Conservation (phyloP, 228 moss, liverwort and hornwort species). For the Sphagnum fallax region DNA sequence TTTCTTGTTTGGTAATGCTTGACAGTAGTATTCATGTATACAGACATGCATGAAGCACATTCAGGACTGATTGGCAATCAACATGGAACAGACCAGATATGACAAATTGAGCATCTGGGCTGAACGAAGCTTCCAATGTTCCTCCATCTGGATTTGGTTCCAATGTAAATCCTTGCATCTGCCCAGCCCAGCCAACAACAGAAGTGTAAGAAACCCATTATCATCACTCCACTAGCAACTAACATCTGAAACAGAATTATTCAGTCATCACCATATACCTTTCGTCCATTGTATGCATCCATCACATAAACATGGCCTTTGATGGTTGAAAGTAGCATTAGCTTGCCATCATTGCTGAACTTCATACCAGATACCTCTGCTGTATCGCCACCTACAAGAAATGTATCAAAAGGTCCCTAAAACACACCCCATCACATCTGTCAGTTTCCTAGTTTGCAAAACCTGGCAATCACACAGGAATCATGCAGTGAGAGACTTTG, state of each 20-base stretch:
- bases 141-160: constrained; percentile 83
- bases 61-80: not conserved
- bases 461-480: constrained; percentile 2
- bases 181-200: constrained; percentile 1
- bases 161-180: constrained; percentile 67
- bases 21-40: too few relatives aligned
- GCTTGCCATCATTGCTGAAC: constrained; percentile 95
- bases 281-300: constrained; percentile 86
- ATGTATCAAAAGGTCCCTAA: constrained; percentile 97
- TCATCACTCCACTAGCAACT: not conserved
- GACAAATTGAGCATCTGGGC: constrained; percentile 94
- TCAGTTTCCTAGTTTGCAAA: constrained; percentile 10
- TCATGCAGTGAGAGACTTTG: not conserved
- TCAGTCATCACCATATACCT: constrained; percentile 36
- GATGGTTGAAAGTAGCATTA: constrained; percentile 85
- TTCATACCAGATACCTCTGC: constrained; percentile 93
- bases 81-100: constrained; percentile 54
- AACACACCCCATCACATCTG: not conserved
- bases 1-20: too few relatives aligned
- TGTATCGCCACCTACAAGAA: constrained; percentile 81
- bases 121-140: constrained; percentile 88
- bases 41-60: too few relatives aligned
- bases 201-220: not conserved
- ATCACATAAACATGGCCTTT: constrained; percentile 76
- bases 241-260: not conserved